Evolutionary conservation across 2,329 filamentous ascomycete genomes (phyloP).

Genomic region (Rugonectria rugulosa): DNA sequence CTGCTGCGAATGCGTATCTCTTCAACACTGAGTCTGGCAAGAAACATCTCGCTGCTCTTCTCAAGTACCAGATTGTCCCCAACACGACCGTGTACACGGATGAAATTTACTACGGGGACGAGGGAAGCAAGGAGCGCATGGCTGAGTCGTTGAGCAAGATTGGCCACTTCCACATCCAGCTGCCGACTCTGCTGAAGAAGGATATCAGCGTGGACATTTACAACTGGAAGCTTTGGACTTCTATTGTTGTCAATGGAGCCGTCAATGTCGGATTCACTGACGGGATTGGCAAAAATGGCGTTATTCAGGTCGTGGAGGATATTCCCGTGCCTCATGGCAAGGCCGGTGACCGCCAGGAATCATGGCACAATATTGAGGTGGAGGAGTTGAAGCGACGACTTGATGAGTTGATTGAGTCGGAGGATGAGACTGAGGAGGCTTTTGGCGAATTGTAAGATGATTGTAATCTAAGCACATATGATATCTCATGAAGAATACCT

Average conservation of each 20-base stretch:
- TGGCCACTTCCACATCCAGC: slow-evolving; percentile 65
- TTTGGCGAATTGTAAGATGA: slow-evolving; percentile 26
- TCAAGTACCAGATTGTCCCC: slow-evolving; percentile 80
- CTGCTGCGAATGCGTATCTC: slow-evolving; percentile 79
- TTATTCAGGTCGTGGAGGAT: slow-evolving; percentile 77
- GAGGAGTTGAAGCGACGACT: slow-evolving; percentile 42
- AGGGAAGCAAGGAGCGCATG: slow-evolving; percentile 34
- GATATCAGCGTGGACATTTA: slow-evolving; percentile 75
- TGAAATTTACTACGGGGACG: slow-evolving; percentile 67
- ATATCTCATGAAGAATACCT: no score
- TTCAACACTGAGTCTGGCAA: slow-evolving; percentile 77
- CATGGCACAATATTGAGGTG: slow-evolving; percentile 36
- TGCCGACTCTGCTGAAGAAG: slow-evolving; percentile 75
- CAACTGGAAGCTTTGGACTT: slow-evolving; percentile 71
- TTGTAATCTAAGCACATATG: neutral
- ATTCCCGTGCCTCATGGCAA: slow-evolving; percentile 79
- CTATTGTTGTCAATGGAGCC: slow-evolving; percentile 79
- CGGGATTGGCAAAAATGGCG: slow-evolving; percentile 78
- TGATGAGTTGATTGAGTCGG: slow-evolving; percentile 35
- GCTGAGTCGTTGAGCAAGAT: slow-evolving; percentile 39
- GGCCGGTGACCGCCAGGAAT: slow-evolving; percentile 9
- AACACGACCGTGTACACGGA: slow-evolving; percentile 85
- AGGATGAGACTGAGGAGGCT: neutral
- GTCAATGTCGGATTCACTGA: slow-evolving; percentile 72
- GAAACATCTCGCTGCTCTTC: slow-evolving; percentile 78